These are phyloP conservation scores for Alternaria panax DNA, from an alignment of 2,329 filamentous ascomycete genomes.

Conservation along the genomic window DNA sequence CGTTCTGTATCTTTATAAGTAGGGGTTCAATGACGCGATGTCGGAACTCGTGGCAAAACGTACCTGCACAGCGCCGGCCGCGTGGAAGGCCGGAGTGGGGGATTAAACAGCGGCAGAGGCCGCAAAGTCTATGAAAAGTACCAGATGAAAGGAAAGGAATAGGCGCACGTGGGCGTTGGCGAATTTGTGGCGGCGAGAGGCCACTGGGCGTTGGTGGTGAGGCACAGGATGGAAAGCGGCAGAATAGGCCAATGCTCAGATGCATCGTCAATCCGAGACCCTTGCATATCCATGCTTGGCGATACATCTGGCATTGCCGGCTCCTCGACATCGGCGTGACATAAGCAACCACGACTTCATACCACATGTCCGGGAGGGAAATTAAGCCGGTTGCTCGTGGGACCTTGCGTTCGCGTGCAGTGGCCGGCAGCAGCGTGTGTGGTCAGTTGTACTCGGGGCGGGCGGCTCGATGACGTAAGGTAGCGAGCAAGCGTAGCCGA, in stretches of 20 bases:
- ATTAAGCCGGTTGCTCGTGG: too few species aligned
- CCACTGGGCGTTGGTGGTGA: conserved; percentile 17
- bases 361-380: too few species aligned
- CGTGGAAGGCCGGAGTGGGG: conserved; percentile 60
- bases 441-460: too few species aligned
- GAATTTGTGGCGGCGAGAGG: conserved; percentile 28
- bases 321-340: neutral
- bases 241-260: conserved; percentile 27
- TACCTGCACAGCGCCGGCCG: conserved; percentile 58
- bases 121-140: conserved; percentile 29
- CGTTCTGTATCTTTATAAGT: conserved; percentile 50
- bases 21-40: conserved; percentile 26
- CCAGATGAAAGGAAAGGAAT: conserved; percentile 31
- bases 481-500: neutral
- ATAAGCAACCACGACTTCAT: neutral
- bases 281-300: conserved; percentile 17
- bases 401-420: neutral
- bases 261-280: conserved; percentile 20
- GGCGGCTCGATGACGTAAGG: neutral
- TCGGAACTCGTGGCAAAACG: conserved; percentile 44
- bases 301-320: conserved; percentile 12
- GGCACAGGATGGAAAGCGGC: conserved; percentile 29
- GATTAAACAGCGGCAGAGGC: conserved; percentile 39
- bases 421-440: neutral
- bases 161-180: conserved; percentile 26